Conservation (phyloP, 2,329 filamentous ascomycete genomes). For the Xylogone sp. region DNA sequence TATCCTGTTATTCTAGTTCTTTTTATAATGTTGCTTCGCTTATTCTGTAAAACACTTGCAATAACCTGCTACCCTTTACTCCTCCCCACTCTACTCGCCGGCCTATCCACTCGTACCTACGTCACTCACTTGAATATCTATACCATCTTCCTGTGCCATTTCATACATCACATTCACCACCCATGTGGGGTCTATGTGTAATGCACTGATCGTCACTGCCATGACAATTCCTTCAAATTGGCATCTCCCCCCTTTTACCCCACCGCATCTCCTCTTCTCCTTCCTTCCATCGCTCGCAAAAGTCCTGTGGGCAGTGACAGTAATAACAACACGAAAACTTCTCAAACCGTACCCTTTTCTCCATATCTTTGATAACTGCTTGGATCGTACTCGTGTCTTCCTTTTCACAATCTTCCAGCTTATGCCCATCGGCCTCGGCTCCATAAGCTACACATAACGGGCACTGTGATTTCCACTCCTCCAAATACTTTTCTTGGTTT, state of each 20-base stretch:
- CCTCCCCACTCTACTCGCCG: background rate
- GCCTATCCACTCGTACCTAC: background rate
- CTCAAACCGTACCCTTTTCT: background rate
- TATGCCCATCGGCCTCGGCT: background rate
- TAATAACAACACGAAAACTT: background rate
- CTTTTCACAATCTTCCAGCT: background rate
- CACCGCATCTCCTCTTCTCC: background rate
- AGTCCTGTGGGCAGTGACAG: background rate
- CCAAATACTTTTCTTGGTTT: background rate
- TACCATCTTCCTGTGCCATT: background rate
- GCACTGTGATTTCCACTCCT: background rate
- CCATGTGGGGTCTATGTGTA: background rate
- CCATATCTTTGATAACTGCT: background rate
- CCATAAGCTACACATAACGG: background rate
- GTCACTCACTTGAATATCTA: background rate
- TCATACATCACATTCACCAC: background rate
- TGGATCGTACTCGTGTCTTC: background rate
- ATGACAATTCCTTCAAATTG: background rate
- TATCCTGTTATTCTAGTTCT: background rate
- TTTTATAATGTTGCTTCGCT: background rate
- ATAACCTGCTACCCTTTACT: background rate
- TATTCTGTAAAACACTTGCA: background rate
- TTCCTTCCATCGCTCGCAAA: background rate
- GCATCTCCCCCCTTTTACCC: background rate
- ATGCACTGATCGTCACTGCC: background rate